Evolutionary conservation across 768 basidiomycete genomes (phyloP), one percentile per base, ranked within the genome.

Genomic region (Megacollybia marginata): DNA sequence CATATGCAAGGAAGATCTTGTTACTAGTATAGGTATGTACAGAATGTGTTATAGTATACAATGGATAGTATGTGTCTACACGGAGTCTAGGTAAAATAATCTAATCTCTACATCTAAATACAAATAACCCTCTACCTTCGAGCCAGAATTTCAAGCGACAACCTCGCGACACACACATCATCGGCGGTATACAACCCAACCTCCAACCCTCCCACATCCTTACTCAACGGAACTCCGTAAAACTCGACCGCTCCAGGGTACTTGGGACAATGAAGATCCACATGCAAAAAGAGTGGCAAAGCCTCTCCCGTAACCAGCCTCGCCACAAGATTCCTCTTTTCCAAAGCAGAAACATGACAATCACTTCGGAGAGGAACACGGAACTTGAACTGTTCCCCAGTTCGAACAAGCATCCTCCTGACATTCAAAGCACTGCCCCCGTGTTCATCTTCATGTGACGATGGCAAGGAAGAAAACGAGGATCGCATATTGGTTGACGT

Each of bases 391-490:
- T 63, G 69, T 55, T 84, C 81, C 19, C 79, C 80, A 3, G 69
- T 64, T 32, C 82, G 73, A 32, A 78, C 72, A 51, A 84, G 59
- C 56, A 78, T 75, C 34, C 76, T 69, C 52, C 63, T 71, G 32
- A 61, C 57, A 20, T 59, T 62, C 23, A 28, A 6, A 19, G 55
- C 50, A 13, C 59, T 48, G 23, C 61, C 63, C 18, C 67, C 69
- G 48, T 71, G 68, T 19, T 70, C 73, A 15, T 65, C 67, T 33
- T n/a, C 19, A 43, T 73, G 74, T 10, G 80, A 82, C 4, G 82
- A 83, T 57, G 80, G 80, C 28, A 83, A 65, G 13, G 83, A 82
- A 4, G 81, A 78, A 56, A 81, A 80, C 11, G 83, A 83, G n/a
- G 73, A 72, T n/a, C 69, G 66, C 33, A 66, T 57, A 49, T 69